These are phyloP conservation scores for Penicillium fuscoglaucum DNA, from an alignment of 2,329 filamentous ascomycete species.

Conservation along the genomic window DNA sequence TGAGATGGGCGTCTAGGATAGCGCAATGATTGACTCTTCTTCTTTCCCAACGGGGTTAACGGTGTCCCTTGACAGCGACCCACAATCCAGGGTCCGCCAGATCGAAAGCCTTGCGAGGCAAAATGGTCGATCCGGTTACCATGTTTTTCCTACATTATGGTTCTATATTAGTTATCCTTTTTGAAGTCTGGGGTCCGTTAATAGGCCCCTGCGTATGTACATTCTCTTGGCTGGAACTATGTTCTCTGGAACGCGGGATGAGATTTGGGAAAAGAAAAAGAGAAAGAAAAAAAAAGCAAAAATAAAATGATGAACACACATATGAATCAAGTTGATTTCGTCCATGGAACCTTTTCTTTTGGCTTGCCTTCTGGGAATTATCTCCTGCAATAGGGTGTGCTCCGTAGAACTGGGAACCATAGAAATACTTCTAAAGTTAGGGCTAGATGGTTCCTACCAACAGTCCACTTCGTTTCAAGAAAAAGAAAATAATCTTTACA, in stretches of 20 bases:
- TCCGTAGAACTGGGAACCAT: neutral
- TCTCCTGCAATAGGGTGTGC: neutral
- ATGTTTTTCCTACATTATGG: neutral
- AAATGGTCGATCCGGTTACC: conserved; percentile 12
- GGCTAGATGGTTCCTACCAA: neutral
- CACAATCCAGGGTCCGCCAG: conserved; percentile 22
- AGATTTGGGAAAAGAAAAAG: neutral
- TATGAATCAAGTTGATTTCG: neutral
- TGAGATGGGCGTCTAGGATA: conserved; percentile 10
- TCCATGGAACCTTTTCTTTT: neutral
- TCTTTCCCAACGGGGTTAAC: conserved; percentile 22
- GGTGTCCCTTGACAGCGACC: conserved; percentile 22
- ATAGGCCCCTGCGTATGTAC: conserved; percentile 1
- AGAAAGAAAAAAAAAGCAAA: conserved; percentile 1
- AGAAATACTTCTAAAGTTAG: neutral
- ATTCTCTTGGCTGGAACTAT: conserved; percentile 4
- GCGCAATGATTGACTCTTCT: conserved; percentile 14
- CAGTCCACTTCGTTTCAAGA: neutral
- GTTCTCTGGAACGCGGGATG: conserved; percentile 4
- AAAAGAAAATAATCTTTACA: neutral
- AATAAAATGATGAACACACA: neutral
- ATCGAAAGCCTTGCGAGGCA: conserved; percentile 19
- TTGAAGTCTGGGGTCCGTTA: conserved; percentile 1
- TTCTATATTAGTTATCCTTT: neutral
- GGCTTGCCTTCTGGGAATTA: neutral